Evolutionary conservation across 768 basidiomycete species (phyloP), one percentile per base, ranked within the genome.

Genomic region (Flagelloscypha sp.): DNA sequence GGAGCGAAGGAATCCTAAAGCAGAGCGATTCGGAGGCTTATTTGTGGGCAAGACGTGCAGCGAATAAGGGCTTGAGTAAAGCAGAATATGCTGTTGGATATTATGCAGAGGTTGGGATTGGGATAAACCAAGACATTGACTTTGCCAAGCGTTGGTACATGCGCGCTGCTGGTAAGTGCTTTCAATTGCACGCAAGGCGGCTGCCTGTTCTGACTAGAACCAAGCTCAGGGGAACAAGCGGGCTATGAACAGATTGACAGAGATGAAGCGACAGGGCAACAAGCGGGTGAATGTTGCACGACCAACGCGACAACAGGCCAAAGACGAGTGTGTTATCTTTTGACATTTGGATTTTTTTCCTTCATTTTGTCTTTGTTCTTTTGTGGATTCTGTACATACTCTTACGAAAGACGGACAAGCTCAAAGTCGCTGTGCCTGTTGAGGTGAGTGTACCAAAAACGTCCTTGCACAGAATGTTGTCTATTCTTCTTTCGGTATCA

Each of bases 1-100:
- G 89, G 3, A 88, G 80, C 53, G 94, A 98, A 50, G 87, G 87
- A 2, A 88, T 98, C 2, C 61, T 99, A 50, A 95, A 95, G 60
- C 95, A 98, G 66, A 92, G 87, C 49, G 95, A 99, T 57, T 85
- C 84, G 2, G 95, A 99, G 56, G 95, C 95, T n/a, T 99, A 95
- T 58, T 59, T 99, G 25, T 99, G 95, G 95, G 95, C 94, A 8
- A 70, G 93, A 21, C 75, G 88, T 36, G 92, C 93, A 12, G 95
- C 92, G 16, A 95, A 97, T 58, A 97, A 95, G 59, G 95, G 94
- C 5, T 53, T 95, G 48, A 84, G 84, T 54, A 97, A 95, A 58
- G 95, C 95, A 0, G 95, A 99, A 59, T 99, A 97, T 61, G 95
- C 95, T 7, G 94, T 98, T 13, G 95, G 94, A 17, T 95, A 97